These are phyloP conservation scores for Quercus mongolica DNA, from an alignment of 306 rosid species.

Conservation along the genomic window DNA sequence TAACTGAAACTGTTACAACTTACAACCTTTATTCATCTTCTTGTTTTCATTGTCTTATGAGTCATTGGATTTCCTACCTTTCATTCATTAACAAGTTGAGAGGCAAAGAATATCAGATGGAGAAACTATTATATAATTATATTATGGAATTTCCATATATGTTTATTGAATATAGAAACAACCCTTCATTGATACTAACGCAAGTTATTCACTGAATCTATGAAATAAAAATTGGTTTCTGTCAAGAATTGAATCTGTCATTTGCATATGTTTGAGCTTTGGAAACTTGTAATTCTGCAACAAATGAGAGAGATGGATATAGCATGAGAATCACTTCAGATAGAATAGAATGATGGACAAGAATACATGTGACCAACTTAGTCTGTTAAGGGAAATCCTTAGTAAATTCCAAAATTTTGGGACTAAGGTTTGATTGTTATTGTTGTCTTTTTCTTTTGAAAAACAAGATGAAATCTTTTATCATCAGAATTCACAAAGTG, in stretches of 20 bases:
- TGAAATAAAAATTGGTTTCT: not conserved
- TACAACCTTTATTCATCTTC: not conserved
- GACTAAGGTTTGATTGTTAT: not conserved
- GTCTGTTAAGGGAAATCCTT: too few relatives aligned
- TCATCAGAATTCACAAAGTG: not conserved
- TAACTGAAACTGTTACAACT: not conserved
- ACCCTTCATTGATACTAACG: not conserved
- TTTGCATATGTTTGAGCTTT: not conserved
- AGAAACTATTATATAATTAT: not conserved
- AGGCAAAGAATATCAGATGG: not conserved
- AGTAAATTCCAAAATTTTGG: too few relatives aligned
- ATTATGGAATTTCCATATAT: not conserved
- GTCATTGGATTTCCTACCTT: not conserved
- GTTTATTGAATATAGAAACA: not conserved
- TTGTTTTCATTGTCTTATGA: not conserved
- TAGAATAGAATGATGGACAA: too few relatives aligned
- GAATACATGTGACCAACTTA: too few relatives aligned
- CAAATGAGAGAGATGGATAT: not conserved
- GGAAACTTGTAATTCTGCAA: not conserved
- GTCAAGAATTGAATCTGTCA: not conserved
- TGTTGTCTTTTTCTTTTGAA: not conserved
- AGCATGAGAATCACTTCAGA: too few relatives aligned
- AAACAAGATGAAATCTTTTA: not conserved
- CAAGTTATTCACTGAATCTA: not conserved
- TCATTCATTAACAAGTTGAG: not conserved